A percentile compares a stretch with the other conserved stretches of the same genome.
Evolutionary conservation across 495 filamentous ascomycete species (phyloP).

Genomic region (Xylaria cubensis): DNA sequence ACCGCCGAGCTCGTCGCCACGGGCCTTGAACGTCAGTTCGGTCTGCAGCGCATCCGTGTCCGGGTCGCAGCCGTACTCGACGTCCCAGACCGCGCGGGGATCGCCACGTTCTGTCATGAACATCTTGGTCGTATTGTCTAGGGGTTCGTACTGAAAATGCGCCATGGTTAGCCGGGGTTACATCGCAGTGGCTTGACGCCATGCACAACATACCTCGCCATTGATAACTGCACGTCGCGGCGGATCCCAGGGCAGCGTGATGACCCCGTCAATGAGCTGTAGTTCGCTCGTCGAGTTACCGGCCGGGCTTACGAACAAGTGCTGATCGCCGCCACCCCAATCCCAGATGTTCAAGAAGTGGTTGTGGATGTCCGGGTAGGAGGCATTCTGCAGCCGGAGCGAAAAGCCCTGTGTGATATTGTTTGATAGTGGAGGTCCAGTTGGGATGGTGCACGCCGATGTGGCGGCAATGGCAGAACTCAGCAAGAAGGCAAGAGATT

Average conservation of each 20-base stretch:
- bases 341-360: conserved; percentile 57
- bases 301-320: conserved; percentile 56
- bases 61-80: conserved; percentile 58
- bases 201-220: conserved; percentile 47
- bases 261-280: conserved; percentile 53
- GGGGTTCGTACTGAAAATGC: conserved; percentile 49
- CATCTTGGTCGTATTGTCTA: conserved; percentile 62
- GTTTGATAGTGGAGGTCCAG: conserved; percentile 40
- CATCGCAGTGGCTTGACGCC: conserved; percentile 10
- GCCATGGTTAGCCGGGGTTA: conserved; percentile 16
- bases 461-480: conserved; percentile 33
- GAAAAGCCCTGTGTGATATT: conserved; percentile 52
- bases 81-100: conserved; percentile 54
- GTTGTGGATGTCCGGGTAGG: conserved; percentile 56
- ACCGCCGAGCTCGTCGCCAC: conserved; percentile 47
- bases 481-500: conserved; percentile 27
- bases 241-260: conserved; percentile 44
- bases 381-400: conserved; percentile 56
- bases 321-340: conserved; percentile 57
- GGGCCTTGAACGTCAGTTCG: conserved; percentile 47
- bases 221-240: conserved; percentile 53
- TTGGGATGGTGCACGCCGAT: conserved; percentile 51
- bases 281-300: conserved; percentile 54
- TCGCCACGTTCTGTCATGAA: conserved; percentile 61
- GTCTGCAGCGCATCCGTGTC: conserved; percentile 54